Evolutionary conservation across 768 basidiomycete genomes (phyloP).

Genomic region (Leccinum barrowsii): DNA sequence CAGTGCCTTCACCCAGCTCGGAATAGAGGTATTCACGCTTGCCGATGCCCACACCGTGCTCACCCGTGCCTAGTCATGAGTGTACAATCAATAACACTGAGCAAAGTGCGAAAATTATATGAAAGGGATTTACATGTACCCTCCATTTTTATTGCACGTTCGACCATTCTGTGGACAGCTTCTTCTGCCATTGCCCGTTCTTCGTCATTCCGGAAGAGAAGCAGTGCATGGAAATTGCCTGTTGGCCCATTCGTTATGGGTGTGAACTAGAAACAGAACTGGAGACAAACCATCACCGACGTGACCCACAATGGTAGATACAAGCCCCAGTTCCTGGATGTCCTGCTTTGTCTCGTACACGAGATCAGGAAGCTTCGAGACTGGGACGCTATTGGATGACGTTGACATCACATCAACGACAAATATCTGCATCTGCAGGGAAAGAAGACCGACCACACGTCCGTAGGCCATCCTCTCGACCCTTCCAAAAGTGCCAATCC

Average conservation of each 20-base stretch:
- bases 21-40: conserved; percentile 77
- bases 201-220: conserved; percentile 58
- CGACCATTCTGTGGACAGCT: conserved; percentile 59
- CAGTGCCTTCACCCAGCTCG: conserved; percentile 81
- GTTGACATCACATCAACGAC: neutral
- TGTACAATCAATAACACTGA: neutral
- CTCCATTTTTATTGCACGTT: conserved; percentile 64
- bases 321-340: conserved; percentile 49
- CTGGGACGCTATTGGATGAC: conserved; percentile 46
- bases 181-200: conserved; percentile 42
- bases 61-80: conserved; percentile 55
- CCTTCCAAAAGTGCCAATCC: conserved; percentile 59
- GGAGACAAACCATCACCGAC: conserved; percentile 63
- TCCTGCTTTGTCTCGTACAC: conserved; percentile 73
- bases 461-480: conserved; percentile 63
- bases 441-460: conserved; percentile 58
- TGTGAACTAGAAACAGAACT: conserved; percentile 23
- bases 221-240: conserved; percentile 52
- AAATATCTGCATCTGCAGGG: neutral
- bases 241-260: neutral
- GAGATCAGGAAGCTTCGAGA: conserved; percentile 62
- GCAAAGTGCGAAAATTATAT: too few relatives aligned
- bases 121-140: conserved; percentile 56
- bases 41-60: conserved; percentile 86
- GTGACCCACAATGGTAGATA: conserved; percentile 67